These are phyloP conservation scores for Pachyrhizus erosus DNA, from an alignment of 306 rosid species.

Conservation along the genomic window DNA sequence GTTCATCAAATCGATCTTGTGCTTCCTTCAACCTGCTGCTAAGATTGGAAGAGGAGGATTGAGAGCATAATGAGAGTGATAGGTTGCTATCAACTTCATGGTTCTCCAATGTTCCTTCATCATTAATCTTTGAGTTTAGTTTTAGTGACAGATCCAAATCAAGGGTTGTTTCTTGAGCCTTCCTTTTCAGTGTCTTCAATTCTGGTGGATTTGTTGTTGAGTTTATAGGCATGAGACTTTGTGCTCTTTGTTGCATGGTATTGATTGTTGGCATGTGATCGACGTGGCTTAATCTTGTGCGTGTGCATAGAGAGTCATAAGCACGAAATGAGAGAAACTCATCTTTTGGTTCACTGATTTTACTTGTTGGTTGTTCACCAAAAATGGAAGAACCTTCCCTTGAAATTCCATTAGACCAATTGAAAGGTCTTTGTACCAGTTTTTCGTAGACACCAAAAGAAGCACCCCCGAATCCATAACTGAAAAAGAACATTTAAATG, in stretches of 20 bases:
- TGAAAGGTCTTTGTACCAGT: constrained; percentile 37
- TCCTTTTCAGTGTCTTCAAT: constrained; percentile 15
- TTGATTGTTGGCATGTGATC: constrained; percentile 21
- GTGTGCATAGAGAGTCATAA: constrained; percentile 37
- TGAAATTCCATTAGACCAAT: constrained; percentile 25
- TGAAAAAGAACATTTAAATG: constrained; percentile 1
- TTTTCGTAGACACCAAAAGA: constrained; percentile 52
- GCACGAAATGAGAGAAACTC: constrained; percentile 44
- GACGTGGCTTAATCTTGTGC: constrained; percentile 27
- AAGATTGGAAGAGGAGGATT: constrained; percentile 39
- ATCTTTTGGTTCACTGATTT: constrained; percentile 46
- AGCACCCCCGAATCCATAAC: constrained; percentile 47
- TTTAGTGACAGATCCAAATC: constrained; percentile 42
- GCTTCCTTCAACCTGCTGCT: constrained; percentile 48
- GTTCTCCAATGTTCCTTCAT: constrained; percentile 36
- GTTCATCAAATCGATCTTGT: constrained; percentile 24
- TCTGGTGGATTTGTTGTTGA: not conserved
- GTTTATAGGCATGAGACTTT: constrained; percentile 24
- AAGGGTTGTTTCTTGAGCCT: constrained; percentile 1
- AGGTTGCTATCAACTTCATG: constrained; percentile 54
- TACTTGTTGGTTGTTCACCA: constrained; percentile 48
- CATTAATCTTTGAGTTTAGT: constrained; percentile 47
- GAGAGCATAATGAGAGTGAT: constrained; percentile 62
- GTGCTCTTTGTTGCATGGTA: constrained; percentile 29
- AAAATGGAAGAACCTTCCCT: constrained; percentile 38